These are phyloP conservation scores for Arctostaphylos glauca DNA, from an alignment of 148 eudicot species.

Conservation along the genomic window DNA sequence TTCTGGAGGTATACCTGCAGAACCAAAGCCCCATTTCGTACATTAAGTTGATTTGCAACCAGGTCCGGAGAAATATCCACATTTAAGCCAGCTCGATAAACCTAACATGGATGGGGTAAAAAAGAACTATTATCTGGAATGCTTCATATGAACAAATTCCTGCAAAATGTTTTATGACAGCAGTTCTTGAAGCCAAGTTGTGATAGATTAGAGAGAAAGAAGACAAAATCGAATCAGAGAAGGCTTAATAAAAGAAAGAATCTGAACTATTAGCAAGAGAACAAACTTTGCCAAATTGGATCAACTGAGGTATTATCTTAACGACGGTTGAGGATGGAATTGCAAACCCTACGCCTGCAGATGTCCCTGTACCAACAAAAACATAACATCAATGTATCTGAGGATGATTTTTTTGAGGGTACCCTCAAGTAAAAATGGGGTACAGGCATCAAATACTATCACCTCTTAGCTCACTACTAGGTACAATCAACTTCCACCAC, in stretches of 20 bases:
- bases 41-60: conserved; percentile 86
- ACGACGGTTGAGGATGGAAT: conserved; percentile 88
- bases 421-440: not conserved
- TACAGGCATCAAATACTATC: not conserved
- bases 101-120: conserved; percentile 39
- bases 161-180: not conserved
- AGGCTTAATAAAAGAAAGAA: not conserved
- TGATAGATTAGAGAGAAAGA: not conserved
- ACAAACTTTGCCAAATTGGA: conserved; percentile 78
- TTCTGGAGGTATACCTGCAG: conserved; percentile 46
- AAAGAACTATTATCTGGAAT: not conserved
- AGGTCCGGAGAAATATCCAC: conserved; percentile 84
- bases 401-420: not conserved
- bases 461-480: not conserved
- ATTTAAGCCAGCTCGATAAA: conserved; percentile 77
- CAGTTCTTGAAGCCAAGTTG: not conserved
- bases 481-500: not conserved
- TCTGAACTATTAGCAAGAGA: conserved; percentile 6
- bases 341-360: conserved; percentile 96
- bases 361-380: conserved; percentile 58
- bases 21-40: conserved; percentile 91
- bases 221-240: not conserved
- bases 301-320: conserved; percentile 80
- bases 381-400: not conserved
- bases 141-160: conserved; percentile 7